A percentile compares a stretch with the other conserved stretches of the same genome.
Conservation (phyloP, 371 early-diverging fungal genomes). For the Sporodiniella umbellata region DNA sequence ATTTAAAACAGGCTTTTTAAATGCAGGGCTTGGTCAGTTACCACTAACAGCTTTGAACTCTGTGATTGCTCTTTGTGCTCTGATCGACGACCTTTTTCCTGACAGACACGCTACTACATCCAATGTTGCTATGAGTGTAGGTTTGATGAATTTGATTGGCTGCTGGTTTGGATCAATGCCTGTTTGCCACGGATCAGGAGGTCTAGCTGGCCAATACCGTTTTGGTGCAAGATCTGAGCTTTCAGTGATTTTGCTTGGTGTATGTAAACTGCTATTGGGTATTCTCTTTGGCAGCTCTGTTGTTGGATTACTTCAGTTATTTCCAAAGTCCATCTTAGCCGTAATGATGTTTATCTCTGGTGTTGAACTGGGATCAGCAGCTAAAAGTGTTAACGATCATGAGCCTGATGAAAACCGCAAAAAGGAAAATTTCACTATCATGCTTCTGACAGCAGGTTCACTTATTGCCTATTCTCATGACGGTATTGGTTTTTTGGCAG, state of each 20-base stretch:
- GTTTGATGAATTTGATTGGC: constrained; percentile 81
- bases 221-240: constrained; percentile 89
- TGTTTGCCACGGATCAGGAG: constrained; percentile 84
- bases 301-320: constrained; percentile 61
- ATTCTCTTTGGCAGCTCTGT: constrained; percentile 79
- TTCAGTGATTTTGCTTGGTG: constrained; percentile 74
- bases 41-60: constrained; percentile 87
- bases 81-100: constrained; percentile 84
- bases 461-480: constrained; percentile 77
- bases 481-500: constrained; percentile 78
- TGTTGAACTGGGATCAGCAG: constrained; percentile 61
- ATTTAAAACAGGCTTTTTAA: constrained; percentile 69
- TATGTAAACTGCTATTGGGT: constrained; percentile 71
- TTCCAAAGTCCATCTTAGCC: constrained; percentile 77
- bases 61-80: constrained; percentile 74
- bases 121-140: constrained; percentile 69
- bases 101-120: constrained; percentile 56
- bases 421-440: constrained; percentile 62
- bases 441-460: constrained; percentile 67
- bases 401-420: constrained; percentile 35
- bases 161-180: constrained; percentile 89
- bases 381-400: constrained; percentile 52
- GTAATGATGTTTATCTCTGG: constrained; percentile 87
- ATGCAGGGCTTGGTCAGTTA: constrained; percentile 85
- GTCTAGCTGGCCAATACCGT: constrained; percentile 89